Evolutionary conservation across 495 filamentous ascomycete genomes (phyloP).

Genomic region (Oidiodendron maius): DNA sequence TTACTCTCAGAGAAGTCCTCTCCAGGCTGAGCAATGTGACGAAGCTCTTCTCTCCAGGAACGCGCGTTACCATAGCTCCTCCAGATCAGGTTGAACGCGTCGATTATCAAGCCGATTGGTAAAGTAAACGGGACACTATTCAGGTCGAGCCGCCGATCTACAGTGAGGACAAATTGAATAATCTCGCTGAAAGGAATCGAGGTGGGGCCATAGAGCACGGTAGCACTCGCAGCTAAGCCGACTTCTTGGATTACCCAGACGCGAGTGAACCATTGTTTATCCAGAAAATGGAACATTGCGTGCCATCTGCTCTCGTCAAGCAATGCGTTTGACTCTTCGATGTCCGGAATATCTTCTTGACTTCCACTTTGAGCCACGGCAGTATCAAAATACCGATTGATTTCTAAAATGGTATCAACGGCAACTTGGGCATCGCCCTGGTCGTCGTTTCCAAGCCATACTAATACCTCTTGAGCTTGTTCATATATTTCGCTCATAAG

Average conservation of each 20-base stretch:
- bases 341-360: neutral
- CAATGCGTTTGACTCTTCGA: neutral
- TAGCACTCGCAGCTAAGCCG: neutral
- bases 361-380: neutral
- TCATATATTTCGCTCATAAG: slow-evolving; percentile 31
- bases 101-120: neutral
- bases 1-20: neutral
- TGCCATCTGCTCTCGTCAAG: neutral
- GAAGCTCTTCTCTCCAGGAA: neutral
- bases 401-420: neutral
- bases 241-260: slow-evolving; percentile 14
- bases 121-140: neutral
- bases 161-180: neutral
- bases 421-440: neutral
- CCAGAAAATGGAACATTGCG: neutral
- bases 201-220: slow-evolving; percentile 2
- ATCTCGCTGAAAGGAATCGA: slow-evolving; percentile 3
- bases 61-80: neutral
- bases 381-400: slow-evolving; percentile 3
- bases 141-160: neutral
- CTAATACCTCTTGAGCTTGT: slow-evolving; percentile 18
- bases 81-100: neutral
- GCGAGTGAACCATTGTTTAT: slow-evolving; percentile 6
- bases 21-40: neutral
- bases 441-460: slow-evolving; percentile 28